Evolutionary conservation across 2,329 filamentous ascomycete species (phyloP).

Genomic region (Cladophialophora exuberans): DNA sequence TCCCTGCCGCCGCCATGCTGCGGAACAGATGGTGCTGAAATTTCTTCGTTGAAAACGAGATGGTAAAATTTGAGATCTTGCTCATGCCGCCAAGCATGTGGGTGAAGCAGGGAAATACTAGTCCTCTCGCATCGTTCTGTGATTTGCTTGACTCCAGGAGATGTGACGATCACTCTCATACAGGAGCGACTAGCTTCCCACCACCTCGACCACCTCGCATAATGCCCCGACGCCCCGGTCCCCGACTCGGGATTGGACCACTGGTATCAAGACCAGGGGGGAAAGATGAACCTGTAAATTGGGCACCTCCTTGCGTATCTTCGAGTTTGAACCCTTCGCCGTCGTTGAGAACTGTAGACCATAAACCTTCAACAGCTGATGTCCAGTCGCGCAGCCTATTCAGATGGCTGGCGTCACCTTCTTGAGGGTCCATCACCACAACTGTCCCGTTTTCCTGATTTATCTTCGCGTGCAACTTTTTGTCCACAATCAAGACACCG

Average conservation of each 20-base stretch:
- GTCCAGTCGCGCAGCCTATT: slow-evolving; percentile 74
- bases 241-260: slow-evolving; percentile 26
- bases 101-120: not conserved
- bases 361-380: slow-evolving; percentile 69
- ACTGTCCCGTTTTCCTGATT: slow-evolving; percentile 86
- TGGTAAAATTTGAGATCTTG: not conserved
- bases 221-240: slow-evolving; percentile 14
- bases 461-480: slow-evolving; percentile 83
- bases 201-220: slow-evolving; percentile 23
- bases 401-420: slow-evolving; percentile 64
- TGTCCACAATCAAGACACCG: slow-evolving; percentile 90
- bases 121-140: not conserved
- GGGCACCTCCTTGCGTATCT: slow-evolving; percentile 38
- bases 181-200: slow-evolving; percentile 18
- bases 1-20: not conserved
- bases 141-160: not conserved
- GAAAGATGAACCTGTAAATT: slow-evolving; percentile 18
- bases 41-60: not conserved
- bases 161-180: slow-evolving; percentile 1
- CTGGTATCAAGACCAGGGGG: slow-evolving; percentile 18
- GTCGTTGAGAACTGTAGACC: slow-evolving; percentile 73
- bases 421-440: slow-evolving; percentile 71
- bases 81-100: not conserved
- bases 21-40: too few species aligned
- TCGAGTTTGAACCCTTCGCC: slow-evolving; percentile 66